Evolutionary conservation across 2,329 filamentous ascomycete species (phyloP), one percentile per base, ranked within the genome.

Genomic region (Diaporthe longicolla): DNA sequence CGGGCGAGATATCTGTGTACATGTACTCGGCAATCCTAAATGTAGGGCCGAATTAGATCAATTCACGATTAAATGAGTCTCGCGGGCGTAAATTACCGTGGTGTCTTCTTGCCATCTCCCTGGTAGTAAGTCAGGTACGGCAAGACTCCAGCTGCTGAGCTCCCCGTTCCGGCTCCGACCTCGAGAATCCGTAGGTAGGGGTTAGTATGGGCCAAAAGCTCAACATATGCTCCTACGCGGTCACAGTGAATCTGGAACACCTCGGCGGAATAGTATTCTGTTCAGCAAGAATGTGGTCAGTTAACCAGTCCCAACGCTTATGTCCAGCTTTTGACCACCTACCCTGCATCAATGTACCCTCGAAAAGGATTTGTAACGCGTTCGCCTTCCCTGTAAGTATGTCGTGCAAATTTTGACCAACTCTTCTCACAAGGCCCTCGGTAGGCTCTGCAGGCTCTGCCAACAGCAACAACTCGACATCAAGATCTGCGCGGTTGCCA

Each of bases 1-100:
- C 81, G 4, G 80, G 71, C 5, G 82, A 82, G 35, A 86, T 82
- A 73, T 87, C 85, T 0, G 86, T 87, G 76, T 81, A 87, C 4
- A 82, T 84, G 76, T 87, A 88, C 11, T 63, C 37, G 11, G 75
- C 43, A 17, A 75, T 45, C 9, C 40, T 63, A 40, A 13, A 26
- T 9, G 1, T 9, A 29, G 24, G 58, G 40, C 40, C 1, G 11
- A 15, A 43, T 43, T 43, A 43, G 40, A 43, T 17, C 40, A 43
- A 43, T 13, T 15, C 40, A 43, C 40, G 5, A 5, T 43, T 43
- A 17, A 43, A 43, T 1, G 40, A 43, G 40, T 15, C 40, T 17
- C 40, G 40, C 2, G 40, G 24, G n/a, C 7, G 15, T 19, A 24
- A 11, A 0, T 63, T 48, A 61, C 76, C 70, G 3, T 79, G 71